These are phyloP conservation scores for Draba incana DNA, from an alignment of 345 rosid species.

Conservation along the genomic window DNA sequence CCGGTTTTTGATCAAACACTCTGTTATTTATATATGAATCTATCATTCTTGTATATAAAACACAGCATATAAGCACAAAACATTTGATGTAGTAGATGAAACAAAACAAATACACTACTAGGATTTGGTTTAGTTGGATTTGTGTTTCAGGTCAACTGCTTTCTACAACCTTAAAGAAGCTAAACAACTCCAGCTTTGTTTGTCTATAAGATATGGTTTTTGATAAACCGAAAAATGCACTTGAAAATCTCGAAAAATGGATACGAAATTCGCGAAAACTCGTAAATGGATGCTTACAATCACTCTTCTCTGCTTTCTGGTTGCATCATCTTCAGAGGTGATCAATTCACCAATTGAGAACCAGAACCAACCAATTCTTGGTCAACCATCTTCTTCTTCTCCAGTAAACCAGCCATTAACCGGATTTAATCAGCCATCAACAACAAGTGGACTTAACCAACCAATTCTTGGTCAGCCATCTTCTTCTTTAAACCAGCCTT, in stretches of 20 bases:
- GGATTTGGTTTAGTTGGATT: constrained; percentile 38
- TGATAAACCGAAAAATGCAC: constrained; percentile 22
- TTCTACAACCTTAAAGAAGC: constrained; percentile 28
- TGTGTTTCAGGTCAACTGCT: constrained; percentile 42
- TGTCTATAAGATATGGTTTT: constrained; percentile 28
- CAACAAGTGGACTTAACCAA: constrained; percentile 24
- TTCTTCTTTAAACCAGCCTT: constrained; percentile 47
- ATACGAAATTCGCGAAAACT: constrained; percentile 33
- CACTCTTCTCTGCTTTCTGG: constrained; percentile 37
- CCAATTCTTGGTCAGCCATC: constrained; percentile 43
- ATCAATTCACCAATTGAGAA: constrained; percentile 36
- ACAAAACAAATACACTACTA: constrained; percentile 28
- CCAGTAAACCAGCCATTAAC: constrained; percentile 43
- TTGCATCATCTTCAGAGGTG: constrained; percentile 33
- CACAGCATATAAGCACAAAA: constrained; percentile 23
- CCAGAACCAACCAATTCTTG: constrained; percentile 47
- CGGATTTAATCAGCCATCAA: constrained; percentile 43
- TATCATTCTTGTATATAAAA: constrained; percentile 32
- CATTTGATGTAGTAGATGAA: constrained; percentile 26
- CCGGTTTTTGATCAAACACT: constrained; percentile 28
- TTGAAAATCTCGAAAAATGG: not conserved
- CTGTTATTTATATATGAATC: constrained; percentile 21
- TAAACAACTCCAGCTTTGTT: constrained; percentile 27
- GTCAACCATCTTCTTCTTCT: constrained; percentile 46
- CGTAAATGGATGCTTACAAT: constrained; percentile 30